Conservation (phyloP, 495 filamentous ascomycete species). For the Penicillium soppii region DNA sequence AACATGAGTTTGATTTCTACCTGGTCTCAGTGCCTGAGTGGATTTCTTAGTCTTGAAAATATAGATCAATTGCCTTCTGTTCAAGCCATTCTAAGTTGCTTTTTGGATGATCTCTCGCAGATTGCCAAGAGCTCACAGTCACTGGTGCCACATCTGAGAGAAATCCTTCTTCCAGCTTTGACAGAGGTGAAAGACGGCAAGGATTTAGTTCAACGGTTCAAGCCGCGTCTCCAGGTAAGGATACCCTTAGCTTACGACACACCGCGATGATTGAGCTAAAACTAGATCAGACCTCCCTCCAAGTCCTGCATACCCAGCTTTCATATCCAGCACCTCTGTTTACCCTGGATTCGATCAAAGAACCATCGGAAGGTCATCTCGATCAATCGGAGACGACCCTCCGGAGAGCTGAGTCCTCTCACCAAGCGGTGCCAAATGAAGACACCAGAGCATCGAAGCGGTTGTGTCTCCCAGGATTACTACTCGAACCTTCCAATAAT, state of each 20-base stretch:
- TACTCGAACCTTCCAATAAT: not conserved
- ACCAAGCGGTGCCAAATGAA: constrained; percentile 8
- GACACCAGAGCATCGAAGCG: constrained; percentile 27
- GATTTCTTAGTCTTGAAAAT: constrained; percentile 21
- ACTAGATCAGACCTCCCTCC: constrained; percentile 20
- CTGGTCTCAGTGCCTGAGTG: constrained; percentile 32
- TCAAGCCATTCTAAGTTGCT: constrained; percentile 27
- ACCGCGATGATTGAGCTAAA: constrained; percentile 16
- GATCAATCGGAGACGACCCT: not conserved
- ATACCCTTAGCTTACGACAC: not conserved
- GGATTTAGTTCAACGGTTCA: constrained; percentile 12
- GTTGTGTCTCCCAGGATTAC: constrained; percentile 16
- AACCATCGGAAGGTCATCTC: not conserved
- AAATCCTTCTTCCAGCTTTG: constrained; percentile 27
- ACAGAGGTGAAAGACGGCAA: constrained; percentile 18
- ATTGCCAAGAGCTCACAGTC: constrained; percentile 6
- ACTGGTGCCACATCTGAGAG: constrained; percentile 14
- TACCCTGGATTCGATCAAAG: not conserved
- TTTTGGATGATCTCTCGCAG: constrained; percentile 24
- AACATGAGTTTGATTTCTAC: constrained; percentile 26
- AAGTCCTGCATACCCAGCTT: constrained; percentile 12
- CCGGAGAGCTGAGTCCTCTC: constrained; percentile 9
- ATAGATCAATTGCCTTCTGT: constrained; percentile 18
- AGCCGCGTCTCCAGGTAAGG: constrained; percentile 31
- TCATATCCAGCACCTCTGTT: not conserved